These are phyloP conservation scores for Luffa aegyptiaca DNA, from an alignment of 306 rosid genomes.

Conservation along the genomic window DNA sequence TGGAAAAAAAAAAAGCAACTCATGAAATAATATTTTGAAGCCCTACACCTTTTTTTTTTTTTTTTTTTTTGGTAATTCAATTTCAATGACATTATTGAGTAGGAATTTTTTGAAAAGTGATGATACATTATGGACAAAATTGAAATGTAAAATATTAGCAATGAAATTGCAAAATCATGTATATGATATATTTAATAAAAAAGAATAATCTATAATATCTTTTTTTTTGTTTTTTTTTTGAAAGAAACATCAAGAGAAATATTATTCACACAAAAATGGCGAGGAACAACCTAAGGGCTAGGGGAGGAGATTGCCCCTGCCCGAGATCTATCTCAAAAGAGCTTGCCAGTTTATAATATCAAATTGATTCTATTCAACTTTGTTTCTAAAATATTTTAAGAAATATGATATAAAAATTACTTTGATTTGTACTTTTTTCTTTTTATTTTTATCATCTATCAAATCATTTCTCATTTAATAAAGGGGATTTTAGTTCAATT, in stretches of 20 bases:
- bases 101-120: neutral
- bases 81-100: neutral
- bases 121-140: neutral
- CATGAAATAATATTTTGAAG: neutral
- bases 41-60: neutral
- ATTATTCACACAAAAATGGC: no score
- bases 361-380: neutral
- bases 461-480: neutral
- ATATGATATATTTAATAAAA: neutral
- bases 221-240: no score
- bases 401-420: neutral
- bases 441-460: neutral
- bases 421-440: neutral
- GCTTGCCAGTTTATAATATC: neutral
- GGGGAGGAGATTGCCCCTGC: no score
- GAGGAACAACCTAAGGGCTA: no score
- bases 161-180: neutral
- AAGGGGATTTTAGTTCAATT: neutral
- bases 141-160: neutral
- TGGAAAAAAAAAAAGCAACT: neutral
- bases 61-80: neutral
- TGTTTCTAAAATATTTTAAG: neutral
- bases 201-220: neutral
- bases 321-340: no score
- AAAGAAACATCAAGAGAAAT: no score